Evolutionary conservation across 1,284 basidiomycete species (phyloP), one percentile per base, ranked within the genome.

Genomic region (Puccinia polysora): DNA sequence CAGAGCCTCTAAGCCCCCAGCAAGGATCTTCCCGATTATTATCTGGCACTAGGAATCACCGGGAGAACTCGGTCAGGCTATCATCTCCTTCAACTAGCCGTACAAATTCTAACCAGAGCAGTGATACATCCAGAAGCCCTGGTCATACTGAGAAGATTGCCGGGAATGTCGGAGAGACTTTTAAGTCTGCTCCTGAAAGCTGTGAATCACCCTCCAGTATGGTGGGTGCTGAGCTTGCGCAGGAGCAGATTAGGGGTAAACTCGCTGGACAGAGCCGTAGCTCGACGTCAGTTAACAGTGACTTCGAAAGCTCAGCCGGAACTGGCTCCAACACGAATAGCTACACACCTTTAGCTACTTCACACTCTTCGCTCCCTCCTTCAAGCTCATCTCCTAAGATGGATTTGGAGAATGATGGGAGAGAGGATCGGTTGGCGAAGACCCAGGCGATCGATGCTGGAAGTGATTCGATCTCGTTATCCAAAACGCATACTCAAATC

Each of bases 401-500:
- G n/a, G n/a, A n/a, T 4, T 40, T 32, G 25, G 34, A 20, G 6
- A 2, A 32, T 4, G 63, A 55, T n/a, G 36, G 36, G 4, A n/a
- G 32, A 38, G 23, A 18, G 10, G 34, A 28, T 28, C 23, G 4
- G 6, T 47, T 50, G 30, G 36, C 64, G 15, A 55, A 23, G n/a
- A 47, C 38, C 15, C 32, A 52, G 8, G n/a, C 32, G 4, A 28
- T 20, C 5, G 5, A 20, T 23, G 4, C 65, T 58, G 25, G 3
- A 23, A 47, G 15, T 25, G 34, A 45, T 36, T 2, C 28, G 2
- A 30, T 53, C 8, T 45, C 25, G 14, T 45, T 62, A 28, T 34
- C 60, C 3, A 23, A 63, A 23, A 47, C 60, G 6, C 32, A 50
- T 77, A 56, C 73, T 73, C 50, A 75, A 76, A 10, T 77, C 76